Evolutionary conservation across 352 stramenopile genomes (phyloP).

Genomic region (Phytophthora constricta): DNA sequence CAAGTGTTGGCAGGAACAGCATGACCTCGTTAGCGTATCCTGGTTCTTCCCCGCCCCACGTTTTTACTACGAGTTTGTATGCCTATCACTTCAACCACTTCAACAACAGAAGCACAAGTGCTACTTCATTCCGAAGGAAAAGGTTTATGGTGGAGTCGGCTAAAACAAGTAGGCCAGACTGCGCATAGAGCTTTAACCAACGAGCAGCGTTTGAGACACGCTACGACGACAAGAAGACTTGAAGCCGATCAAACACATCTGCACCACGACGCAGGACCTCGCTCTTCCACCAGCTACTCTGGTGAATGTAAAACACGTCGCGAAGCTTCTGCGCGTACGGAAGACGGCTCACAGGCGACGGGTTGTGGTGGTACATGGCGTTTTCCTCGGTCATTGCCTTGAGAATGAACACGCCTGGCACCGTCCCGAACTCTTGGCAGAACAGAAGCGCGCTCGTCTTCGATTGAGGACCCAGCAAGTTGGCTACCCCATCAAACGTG

Average conservation of each 20-base stretch:
- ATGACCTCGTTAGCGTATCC: too few species aligned
- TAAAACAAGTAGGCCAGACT: too few species aligned
- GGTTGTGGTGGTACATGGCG: slow-evolving; percentile 51
- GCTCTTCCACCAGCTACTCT: slow-evolving; percentile 66
- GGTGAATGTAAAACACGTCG: slow-evolving; percentile 83
- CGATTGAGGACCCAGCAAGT: slow-evolving; percentile 31
- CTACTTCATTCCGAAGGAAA: too few species aligned
- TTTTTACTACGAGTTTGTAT: too few species aligned
- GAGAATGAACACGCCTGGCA: slow-evolving; percentile 60
- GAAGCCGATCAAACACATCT: slow-evolving; percentile 54
- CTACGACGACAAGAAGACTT: slow-evolving; percentile 28
- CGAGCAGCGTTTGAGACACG: too few species aligned
- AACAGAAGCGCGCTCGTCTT: slow-evolving; percentile 43
- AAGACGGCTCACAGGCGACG: slow-evolving; percentile 47
- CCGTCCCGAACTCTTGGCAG: slow-evolving; percentile 80
- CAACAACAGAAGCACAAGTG: too few species aligned
- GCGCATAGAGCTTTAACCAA: too few species aligned
- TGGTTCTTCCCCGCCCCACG: too few species aligned
- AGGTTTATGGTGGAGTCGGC: too few species aligned
- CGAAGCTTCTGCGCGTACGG: slow-evolving; percentile 67
- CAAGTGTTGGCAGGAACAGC: too few species aligned
- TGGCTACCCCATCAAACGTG: slow-evolving; percentile 45
- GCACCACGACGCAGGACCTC: slow-evolving; percentile 60
- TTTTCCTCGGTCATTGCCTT: slow-evolving; percentile 74
- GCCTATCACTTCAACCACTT: too few species aligned